Conservation (phyloP, 2,329 filamentous ascomycete genomes). For the Pseudogymnoascus sp. region DNA sequence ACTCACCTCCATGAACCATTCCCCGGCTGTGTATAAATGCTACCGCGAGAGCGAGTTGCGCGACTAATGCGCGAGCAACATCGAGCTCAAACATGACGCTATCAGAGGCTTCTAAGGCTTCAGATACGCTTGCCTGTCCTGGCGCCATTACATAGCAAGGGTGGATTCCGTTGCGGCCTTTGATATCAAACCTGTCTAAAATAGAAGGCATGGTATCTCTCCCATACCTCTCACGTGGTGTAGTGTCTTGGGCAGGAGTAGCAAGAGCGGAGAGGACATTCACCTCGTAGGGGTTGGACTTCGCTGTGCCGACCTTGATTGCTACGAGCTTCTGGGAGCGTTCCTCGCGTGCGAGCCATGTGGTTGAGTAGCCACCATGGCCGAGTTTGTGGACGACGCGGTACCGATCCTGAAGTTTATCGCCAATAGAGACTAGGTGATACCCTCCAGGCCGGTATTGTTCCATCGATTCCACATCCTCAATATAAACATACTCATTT, state of each 20-base stretch:
- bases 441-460: conserved; percentile 17
- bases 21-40: conserved; percentile 21
- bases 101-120: conserved; percentile 21
- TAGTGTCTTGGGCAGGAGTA: not conserved
- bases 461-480: conserved; percentile 16
- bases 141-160: conserved; percentile 20
- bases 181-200: conserved; percentile 18
- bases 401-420: conserved; percentile 29
- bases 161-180: conserved; percentile 23
- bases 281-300: not conserved
- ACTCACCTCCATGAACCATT: conserved; percentile 17
- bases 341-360: conserved; percentile 34
- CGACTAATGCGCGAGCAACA: conserved; percentile 21
- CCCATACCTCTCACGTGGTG: not conserved
- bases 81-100: conserved; percentile 18
- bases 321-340: not conserved
- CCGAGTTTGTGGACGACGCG: conserved; percentile 34
- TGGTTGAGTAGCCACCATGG: conserved; percentile 33
- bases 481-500: not conserved
- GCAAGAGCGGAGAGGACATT: not conserved
- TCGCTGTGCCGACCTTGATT: not conserved
- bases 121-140: conserved; percentile 20
- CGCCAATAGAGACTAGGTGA: conserved; percentile 19
- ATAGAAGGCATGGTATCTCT: not conserved
- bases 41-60: conserved; percentile 22